phyloP scores from a whole-genome alignment of 2,329 filamentous ascomycete genomes.

The Cylindrodendrum hubeiense region DNA sequence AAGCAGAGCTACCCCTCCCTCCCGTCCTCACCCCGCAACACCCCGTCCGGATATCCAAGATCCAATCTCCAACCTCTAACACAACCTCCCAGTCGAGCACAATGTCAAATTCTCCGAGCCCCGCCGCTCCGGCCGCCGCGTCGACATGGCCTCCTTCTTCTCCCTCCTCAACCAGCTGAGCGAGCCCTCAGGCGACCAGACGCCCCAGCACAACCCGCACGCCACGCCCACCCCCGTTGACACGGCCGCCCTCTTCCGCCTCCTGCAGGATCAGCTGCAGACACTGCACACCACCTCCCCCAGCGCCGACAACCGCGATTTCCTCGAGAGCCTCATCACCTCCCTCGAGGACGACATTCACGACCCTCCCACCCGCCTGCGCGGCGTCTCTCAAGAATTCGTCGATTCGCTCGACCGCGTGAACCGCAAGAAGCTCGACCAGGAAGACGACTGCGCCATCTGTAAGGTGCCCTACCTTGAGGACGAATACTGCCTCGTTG shows the following conservation, averaged over 20 bases:
- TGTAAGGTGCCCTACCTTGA: constrained; percentile 73
- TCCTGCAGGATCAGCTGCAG: constrained; percentile 70
- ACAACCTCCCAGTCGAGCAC: constrained; percentile 67
- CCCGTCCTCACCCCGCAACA: constrained; percentile 12
- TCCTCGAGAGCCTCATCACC: constrained; percentile 63
- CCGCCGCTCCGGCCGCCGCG: constrained; percentile 61
- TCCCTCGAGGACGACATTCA: constrained; percentile 64
- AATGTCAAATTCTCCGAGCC: constrained; percentile 64
- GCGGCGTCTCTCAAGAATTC: constrained; percentile 70
- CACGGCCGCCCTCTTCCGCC: constrained; percentile 67
- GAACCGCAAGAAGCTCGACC: constrained; percentile 59
- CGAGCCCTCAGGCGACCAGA: constrained; percentile 49
- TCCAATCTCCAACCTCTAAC: constrained; percentile 21
- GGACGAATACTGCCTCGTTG: constrained; percentile 72
- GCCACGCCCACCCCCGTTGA: constrained; percentile 72
- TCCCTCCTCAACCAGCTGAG: constrained; percentile 68
- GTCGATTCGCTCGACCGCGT: constrained; percentile 72
- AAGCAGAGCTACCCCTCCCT: constrained; percentile 30
- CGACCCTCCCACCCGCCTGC: constrained; percentile 63
- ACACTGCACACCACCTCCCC: constrained; percentile 64
- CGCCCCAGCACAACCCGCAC: constrained; percentile 64
- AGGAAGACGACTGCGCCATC: constrained; percentile 70
- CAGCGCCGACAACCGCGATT: constrained; percentile 59
- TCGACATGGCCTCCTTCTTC: constrained; percentile 74
- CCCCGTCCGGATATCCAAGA: constrained; percentile 21